Conservation (phyloP, 2,329 filamentous ascomycete genomes). For the Alternaria conjuncta region DNA sequence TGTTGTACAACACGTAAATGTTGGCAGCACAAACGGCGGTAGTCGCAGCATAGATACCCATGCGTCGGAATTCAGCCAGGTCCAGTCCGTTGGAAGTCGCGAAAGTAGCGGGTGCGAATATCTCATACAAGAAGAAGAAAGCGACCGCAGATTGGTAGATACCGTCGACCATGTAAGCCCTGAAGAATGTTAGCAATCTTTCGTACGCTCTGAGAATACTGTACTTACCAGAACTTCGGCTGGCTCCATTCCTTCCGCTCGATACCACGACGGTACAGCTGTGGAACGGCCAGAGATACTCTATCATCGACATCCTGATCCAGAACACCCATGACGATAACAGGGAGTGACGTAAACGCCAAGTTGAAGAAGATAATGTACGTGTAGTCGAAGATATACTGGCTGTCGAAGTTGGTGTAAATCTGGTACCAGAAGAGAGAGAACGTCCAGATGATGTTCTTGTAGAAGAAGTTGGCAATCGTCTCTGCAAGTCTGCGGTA, state of each 20-base stretch:
- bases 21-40: conserved; percentile 90
- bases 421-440: conserved; percentile 97
- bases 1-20: conserved; percentile 92
- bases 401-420: conserved; percentile 94
- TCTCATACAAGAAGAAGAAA: conserved; percentile 89
- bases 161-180: conserved; percentile 90
- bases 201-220: background rate
- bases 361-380: conserved; percentile 98
- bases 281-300: conserved; percentile 91
- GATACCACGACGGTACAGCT: conserved; percentile 94
- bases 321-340: conserved; percentile 94
- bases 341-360: conserved; percentile 92
- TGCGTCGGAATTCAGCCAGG: conserved; percentile 78
- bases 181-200: conserved; percentile 27
- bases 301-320: conserved; percentile 96
- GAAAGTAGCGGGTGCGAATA: conserved; percentile 73
- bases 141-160: conserved; percentile 92
- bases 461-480: conserved; percentile 99
- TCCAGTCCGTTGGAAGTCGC: conserved; percentile 75
- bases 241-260: conserved; percentile 97
- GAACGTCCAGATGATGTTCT: conserved; percentile 99
- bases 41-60: conserved; percentile 86
- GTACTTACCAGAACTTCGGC: conserved; percentile 87
- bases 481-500: conserved; percentile 91
- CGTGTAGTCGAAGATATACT: conserved; percentile 96